These are phyloP conservation scores for Phytophthora colocasiae DNA, from an alignment of 352 stramenopile genomes.

Conservation along the genomic window DNA sequence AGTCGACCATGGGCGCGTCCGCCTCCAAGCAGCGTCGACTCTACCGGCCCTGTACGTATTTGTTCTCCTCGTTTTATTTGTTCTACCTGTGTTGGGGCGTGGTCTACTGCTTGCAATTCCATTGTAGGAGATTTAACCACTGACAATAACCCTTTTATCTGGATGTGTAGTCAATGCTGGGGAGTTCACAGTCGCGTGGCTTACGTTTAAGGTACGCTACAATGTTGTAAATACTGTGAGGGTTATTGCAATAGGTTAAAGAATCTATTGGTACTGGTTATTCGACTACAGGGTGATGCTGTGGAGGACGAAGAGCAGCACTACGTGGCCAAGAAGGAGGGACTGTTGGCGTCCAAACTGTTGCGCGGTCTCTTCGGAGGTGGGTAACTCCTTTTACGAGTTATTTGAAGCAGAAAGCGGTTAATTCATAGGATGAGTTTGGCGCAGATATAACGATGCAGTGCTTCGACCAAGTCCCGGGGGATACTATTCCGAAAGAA, in stretches of 20 bases:
- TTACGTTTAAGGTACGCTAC: constrained; percentile 82
- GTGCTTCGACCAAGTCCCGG: constrained; percentile 61
- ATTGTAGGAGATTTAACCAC: background rate
- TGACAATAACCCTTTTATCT: constrained; percentile 15
- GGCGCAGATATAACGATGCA: constrained; percentile 65
- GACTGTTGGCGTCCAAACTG: constrained; percentile 78
- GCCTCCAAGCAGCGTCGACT: constrained; percentile 58
- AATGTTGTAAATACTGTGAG: background rate
- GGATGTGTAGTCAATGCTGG: constrained; percentile 60
- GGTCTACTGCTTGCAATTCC: background rate
- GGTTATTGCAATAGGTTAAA: background rate
- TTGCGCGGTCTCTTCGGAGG: constrained; percentile 78
- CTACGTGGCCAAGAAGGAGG: constrained; percentile 72
- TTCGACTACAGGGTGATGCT: constrained; percentile 61
- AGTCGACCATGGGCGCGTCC: constrained; percentile 46
- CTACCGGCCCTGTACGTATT: constrained; percentile 59
- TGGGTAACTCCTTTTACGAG: constrained; percentile 30
- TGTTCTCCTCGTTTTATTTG: background rate
- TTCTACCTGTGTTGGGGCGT: background rate
- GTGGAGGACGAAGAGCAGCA: constrained; percentile 71
- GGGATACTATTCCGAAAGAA: constrained; percentile 72
- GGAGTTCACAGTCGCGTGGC: constrained; percentile 87
- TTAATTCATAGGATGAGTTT: constrained; percentile 11
- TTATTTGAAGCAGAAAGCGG: background rate
- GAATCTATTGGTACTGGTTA: background rate